Percentiles rank a stretch among this genome's conserved stretches.
phyloP scores from a whole-genome alignment of 305 asterid genomes.

The Stenogyne calaminthoides region DNA sequence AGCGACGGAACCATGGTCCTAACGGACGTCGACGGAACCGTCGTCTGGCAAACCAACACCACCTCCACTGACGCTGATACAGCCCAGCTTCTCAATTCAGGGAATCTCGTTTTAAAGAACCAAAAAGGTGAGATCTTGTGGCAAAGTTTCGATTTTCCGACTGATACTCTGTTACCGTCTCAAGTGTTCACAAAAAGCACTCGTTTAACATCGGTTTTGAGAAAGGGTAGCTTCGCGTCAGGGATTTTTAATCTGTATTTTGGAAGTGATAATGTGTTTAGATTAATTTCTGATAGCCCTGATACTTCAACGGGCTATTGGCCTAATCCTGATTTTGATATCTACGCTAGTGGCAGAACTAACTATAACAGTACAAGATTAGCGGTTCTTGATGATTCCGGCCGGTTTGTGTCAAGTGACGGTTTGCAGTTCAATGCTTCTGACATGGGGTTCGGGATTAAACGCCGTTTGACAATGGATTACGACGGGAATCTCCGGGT shows the following conservation, averaged over 20 bases:
- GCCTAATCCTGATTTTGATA: conserved; percentile 51
- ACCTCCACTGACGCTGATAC: conserved; percentile 31
- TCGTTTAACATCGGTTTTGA: conserved; percentile 44
- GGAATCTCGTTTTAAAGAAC: conserved; percentile 52
- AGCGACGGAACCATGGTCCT: conserved; percentile 57
- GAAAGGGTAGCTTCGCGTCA: conserved; percentile 43
- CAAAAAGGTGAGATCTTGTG: conserved; percentile 43
- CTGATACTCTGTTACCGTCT: conserved; percentile 60
- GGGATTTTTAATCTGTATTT: conserved; percentile 58
- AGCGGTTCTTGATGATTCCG: conserved; percentile 51
- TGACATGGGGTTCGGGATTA: conserved; percentile 53
- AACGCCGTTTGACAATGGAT: conserved; percentile 57
- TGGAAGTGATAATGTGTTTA: conserved; percentile 58
- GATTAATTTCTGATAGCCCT: conserved; percentile 54
- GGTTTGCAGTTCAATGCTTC: conserved; percentile 41
- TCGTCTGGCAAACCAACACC: conserved; percentile 64
- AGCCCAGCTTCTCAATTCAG: conserved; percentile 56
- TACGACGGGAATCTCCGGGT: conserved; percentile 67
- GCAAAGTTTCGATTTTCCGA: conserved; percentile 69
- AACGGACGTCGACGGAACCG: conserved; percentile 55
- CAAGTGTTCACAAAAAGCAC: conserved; percentile 59
- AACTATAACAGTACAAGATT: conserved; percentile 59
- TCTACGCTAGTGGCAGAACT: conserved; percentile 47
- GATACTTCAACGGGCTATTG: conserved; percentile 60
- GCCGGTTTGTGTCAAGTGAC: conserved; percentile 62